A percentile compares a stretch with the other conserved stretches of the same genome.
Conservation (phyloP, 2,329 filamentous ascomycete genomes). For the Cladophialophora yegresii region DNA sequence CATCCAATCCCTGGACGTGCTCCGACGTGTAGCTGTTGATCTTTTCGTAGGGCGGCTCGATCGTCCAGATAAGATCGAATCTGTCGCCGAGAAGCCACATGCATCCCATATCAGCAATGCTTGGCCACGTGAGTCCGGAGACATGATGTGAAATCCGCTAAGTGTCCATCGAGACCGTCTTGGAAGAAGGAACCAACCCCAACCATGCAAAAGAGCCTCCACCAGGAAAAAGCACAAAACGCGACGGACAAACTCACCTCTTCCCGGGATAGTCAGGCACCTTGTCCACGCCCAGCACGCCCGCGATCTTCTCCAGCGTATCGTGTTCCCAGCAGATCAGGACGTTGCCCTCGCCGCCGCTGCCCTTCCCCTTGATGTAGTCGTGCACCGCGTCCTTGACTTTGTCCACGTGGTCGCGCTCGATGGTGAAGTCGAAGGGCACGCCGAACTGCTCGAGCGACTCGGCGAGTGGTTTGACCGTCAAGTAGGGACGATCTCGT, state of each 20-base stretch:
- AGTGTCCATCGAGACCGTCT: too few relatives aligned
- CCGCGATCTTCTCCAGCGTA: conserved; percentile 54
- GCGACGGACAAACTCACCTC: conserved; percentile 41
- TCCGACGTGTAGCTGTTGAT: conserved; percentile 20
- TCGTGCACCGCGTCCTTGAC: conserved; percentile 46
- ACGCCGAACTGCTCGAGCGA: conserved; percentile 30
- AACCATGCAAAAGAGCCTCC: background rate
- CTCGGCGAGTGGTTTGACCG: conserved; percentile 58
- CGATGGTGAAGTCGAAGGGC: conserved; percentile 31
- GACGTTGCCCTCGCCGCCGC: conserved; percentile 57
- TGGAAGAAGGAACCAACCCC: background rate
- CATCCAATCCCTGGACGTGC: conserved; percentile 17
- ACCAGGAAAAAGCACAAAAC: too few relatives aligned
- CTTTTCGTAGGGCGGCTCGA: conserved; percentile 17
- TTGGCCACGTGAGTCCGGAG: background rate
- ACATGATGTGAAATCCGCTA: too few relatives aligned
- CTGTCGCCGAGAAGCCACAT: background rate
- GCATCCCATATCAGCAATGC: background rate
- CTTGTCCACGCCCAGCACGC: conserved; percentile 55
- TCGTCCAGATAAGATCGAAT: conserved; percentile 28
- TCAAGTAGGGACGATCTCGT: conserved; percentile 57
- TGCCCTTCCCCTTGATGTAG: conserved; percentile 47
- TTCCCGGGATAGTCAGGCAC: conserved; percentile 55
- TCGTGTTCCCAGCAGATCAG: conserved; percentile 65
- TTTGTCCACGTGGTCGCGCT: conserved; percentile 58